phyloP scores from a whole-genome alignment of 345 rosid genomes.

The Odontarrhena argentea region DNA sequence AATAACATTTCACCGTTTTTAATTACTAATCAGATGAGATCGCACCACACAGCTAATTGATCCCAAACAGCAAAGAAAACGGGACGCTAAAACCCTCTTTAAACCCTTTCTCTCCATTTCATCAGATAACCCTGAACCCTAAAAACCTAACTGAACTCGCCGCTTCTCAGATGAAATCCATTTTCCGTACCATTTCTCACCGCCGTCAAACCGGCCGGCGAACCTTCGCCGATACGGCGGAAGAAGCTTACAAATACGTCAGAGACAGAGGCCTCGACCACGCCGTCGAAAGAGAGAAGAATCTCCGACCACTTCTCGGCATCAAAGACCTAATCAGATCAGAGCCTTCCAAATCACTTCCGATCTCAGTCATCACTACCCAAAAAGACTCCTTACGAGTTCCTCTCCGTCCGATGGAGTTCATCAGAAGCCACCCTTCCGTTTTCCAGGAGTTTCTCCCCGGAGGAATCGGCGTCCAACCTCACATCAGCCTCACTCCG shows the following conservation, averaged over 20 bases:
- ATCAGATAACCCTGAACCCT: conserved; percentile 24
- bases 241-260: conserved; percentile 49
- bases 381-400: conserved; percentile 57
- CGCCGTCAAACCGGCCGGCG: conserved; percentile 36
- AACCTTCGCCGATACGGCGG: conserved; percentile 43
- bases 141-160: background rate
- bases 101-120: conserved; percentile 30
- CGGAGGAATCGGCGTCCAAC: conserved; percentile 70
- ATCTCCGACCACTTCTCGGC: conserved; percentile 63
- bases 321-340: conserved; percentile 74
- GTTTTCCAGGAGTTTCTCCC: conserved; percentile 76
- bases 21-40: background rate
- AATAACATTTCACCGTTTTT: too few species aligned
- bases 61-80: too few species aligned
- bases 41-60: background rate
- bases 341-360: conserved; percentile 91
- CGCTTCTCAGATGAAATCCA: conserved; percentile 41
- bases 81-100: conserved; percentile 25
- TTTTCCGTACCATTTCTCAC: conserved; percentile 35
- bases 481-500: conserved; percentile 79
- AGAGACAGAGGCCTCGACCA: conserved; percentile 98
- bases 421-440: conserved; percentile 74
- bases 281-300: conserved; percentile 82
- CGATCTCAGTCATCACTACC: conserved; percentile 61
- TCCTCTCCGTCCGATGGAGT: conserved; percentile 85